Percentiles rank a stretch among this genome's conserved stretches.
Evolutionary conservation across 139 green algal genomes (phyloP).

Genomic region (Desmodesmus armatus): DNA sequence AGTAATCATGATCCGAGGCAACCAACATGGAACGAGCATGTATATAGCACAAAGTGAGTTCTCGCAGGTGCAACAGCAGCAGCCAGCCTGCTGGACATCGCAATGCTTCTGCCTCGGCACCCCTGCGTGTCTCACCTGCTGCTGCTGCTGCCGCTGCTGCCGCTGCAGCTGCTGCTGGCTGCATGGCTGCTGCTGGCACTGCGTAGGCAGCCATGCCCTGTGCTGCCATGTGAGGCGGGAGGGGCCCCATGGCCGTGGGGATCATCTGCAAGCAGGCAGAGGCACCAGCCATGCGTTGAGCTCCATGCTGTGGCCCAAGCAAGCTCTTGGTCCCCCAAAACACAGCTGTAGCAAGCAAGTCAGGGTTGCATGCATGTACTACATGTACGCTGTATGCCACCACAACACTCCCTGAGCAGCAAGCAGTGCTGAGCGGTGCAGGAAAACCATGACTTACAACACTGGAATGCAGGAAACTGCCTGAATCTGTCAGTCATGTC

Average conservation of each 20-base stretch:
- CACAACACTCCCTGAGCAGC: too few relatives aligned
- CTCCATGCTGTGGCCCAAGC: background rate
- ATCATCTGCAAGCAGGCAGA: slow-evolving; percentile 38
- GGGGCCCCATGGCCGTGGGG: slow-evolving; percentile 20
- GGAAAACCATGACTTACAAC: too few relatives aligned
- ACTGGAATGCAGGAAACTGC: background rate
- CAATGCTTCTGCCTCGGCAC: too few relatives aligned
- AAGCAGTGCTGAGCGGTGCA: too few relatives aligned
- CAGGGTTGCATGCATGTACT: background rate
- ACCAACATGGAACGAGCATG: too few relatives aligned
- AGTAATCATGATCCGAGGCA: too few relatives aligned
- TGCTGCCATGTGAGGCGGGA: slow-evolving; percentile 31
- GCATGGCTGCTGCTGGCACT: slow-evolving; percentile 8
- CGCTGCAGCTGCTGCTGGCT: slow-evolving; percentile 15
- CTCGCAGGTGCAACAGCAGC: slow-evolving; percentile 23
- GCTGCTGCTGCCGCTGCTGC: background rate
- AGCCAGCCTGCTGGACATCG: background rate
- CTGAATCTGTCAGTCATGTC: background rate
- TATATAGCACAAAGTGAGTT: too few relatives aligned
- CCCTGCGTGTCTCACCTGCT: background rate
- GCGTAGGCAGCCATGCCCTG: slow-evolving; percentile 27
- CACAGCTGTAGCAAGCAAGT: background rate
- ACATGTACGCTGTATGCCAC: too few relatives aligned
- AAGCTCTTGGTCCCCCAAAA: background rate
- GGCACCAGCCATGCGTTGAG: background rate